Evolutionary conservation across 2,329 filamentous ascomycete species (phyloP), one percentile per base, ranked within the genome.

Genomic region (Bipolaris victoriae): DNA sequence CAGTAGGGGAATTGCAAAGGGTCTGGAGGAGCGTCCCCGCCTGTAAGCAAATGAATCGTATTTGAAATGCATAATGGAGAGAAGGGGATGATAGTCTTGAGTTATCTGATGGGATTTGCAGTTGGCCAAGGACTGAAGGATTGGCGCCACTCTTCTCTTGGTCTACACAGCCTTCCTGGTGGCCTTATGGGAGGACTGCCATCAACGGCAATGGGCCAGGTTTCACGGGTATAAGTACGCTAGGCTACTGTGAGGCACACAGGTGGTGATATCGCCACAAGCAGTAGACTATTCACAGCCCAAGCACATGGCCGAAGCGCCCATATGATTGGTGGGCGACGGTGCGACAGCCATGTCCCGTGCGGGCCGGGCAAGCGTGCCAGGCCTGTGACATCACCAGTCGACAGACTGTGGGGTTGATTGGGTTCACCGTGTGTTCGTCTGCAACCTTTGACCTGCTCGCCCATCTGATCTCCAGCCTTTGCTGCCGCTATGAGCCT

Each of bases 1-100:
- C 26, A 75, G 72, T 26, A 62, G 67, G 40, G 71, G 69, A 0
- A 58, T 77, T 24, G 64, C 59, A 10, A 61, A 57, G 39, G 72
- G 65, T 11, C 47, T 76, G 60, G 60, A 60, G 47, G 64, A 60
- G n/a, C 58, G 58, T 22, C 48, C 70, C 3, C 63, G 53, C 41
- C 47, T 72, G 45, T 72, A 18, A 43, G 29, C n/a, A 24, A n/a
- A 35, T 24, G 13, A 10, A 39, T 39, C 24, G 26, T 43, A 15
- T 51, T 35, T 15, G 18, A 33, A 43, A 43, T 43, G 29, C 26
- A 18, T 7, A 16, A 44, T 18, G n/a, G 6, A 24, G 5, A 10
- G 3, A 48, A 15, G 7, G 16, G 20, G 26, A 29, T 41, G 20
- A 35, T 18, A 7, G 43, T 29, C 31, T 33, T 22, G 16, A 13